Percentiles rank a stretch among this genome's conserved stretches.
phyloP scores from a whole-genome alignment of 305 asterid genomes.

The Fraxinus latifolia region DNA sequence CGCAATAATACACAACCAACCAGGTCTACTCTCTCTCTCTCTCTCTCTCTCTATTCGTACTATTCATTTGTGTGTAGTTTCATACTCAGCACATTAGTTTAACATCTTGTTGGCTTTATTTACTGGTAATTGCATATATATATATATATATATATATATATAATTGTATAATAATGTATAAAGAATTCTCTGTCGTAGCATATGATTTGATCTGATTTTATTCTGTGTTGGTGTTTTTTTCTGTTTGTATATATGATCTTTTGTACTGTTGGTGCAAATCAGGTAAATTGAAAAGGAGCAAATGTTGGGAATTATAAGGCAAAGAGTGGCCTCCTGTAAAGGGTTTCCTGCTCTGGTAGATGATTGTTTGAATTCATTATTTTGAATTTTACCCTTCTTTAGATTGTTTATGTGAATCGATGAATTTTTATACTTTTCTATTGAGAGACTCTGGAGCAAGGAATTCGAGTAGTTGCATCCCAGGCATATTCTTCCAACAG shows the following conservation, averaged over 20 bases:
- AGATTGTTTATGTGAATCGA: neutral
- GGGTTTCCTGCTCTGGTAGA: constrained; percentile 40
- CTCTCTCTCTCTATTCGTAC: neutral
- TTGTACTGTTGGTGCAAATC: constrained; percentile 21
- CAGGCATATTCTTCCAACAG: constrained; percentile 43
- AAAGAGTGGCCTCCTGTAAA: constrained; percentile 29
- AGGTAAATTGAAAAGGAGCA: constrained; percentile 22
- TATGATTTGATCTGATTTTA: neutral
- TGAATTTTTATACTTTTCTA: constrained; percentile 14
- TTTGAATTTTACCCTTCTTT: constrained; percentile 18
- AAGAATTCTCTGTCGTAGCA: neutral
- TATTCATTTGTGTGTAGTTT: neutral
- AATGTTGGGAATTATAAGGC: constrained; percentile 50
- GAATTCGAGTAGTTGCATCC: constrained; percentile 37
- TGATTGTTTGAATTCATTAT: constrained; percentile 5
- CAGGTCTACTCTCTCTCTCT: neutral
- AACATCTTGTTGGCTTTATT: neutral
- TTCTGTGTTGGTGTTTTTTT: neutral
- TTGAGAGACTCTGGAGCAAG: constrained; percentile 41
- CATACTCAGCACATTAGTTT: neutral
- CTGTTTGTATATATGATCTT: constrained; percentile 13
- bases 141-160: neutral
- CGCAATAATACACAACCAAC: neutral
- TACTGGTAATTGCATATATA: neutral
- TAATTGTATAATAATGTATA: too few relatives aligned